Evolutionary conservation across 306 rosid species (phyloP).

Genomic region (Vicia sativa): DNA sequence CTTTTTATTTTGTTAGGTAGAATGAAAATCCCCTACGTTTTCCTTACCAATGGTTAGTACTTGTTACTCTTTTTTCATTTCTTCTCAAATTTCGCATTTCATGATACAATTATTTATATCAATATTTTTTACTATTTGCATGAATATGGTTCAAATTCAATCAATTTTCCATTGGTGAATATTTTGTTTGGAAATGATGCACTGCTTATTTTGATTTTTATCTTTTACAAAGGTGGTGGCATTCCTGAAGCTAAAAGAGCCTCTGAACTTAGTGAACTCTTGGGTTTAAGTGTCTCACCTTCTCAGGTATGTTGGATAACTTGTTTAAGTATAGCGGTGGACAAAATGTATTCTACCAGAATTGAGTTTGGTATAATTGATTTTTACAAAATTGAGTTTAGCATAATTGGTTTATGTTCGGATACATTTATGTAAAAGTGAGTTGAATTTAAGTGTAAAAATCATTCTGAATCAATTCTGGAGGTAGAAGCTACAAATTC

Average conservation of each 20-base stretch:
- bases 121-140: neutral
- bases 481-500: too few relatives aligned
- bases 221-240: slow-evolving; percentile 71
- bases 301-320: slow-evolving; percentile 65
- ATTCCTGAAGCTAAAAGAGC: slow-evolving; percentile 88
- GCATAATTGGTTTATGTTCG: too few relatives aligned
- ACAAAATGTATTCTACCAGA: too few relatives aligned
- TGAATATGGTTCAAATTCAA: neutral
- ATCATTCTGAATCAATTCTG: too few relatives aligned
- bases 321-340: too few relatives aligned
- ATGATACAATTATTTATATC: neutral
- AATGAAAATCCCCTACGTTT: slow-evolving; percentile 66
- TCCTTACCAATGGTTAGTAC: slow-evolving; percentile 81
- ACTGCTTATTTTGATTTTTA: neutral
- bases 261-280: slow-evolving; percentile 61
- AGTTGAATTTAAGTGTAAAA: too few relatives aligned
- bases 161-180: neutral
- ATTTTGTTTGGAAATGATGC: neutral
- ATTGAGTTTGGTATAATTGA: too few relatives aligned
- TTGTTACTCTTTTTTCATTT: slow-evolving; percentile 6
- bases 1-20: slow-evolving; percentile 55
- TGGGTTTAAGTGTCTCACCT: slow-evolving; percentile 67
- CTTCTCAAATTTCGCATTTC: neutral
- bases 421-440: too few relatives aligned
- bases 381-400: too few relatives aligned